These are phyloP conservation scores for Aspergillus asperescens DNA, from an alignment of 495 filamentous ascomycete species.

Conservation along the genomic window DNA sequence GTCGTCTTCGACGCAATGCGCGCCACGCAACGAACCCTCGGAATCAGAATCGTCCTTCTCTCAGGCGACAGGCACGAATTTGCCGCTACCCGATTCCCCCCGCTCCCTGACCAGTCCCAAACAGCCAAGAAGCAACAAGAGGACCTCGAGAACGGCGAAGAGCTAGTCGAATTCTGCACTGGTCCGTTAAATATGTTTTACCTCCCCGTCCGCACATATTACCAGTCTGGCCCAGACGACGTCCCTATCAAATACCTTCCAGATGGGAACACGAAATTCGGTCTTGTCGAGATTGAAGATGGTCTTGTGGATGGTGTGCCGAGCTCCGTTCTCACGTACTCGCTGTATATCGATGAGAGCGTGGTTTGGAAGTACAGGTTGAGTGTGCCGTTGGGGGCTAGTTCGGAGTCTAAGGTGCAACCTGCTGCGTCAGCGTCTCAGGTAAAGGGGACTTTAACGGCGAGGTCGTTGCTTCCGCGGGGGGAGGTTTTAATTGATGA, in stretches of 20 bases:
- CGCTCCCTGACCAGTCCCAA: conserved; percentile 39
- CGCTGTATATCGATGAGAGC: conserved; percentile 73
- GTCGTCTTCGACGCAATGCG: conserved; percentile 86
- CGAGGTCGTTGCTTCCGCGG: conserved; percentile 14
- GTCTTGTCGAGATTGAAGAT: conserved; percentile 75
- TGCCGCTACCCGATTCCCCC: conserved; percentile 82
- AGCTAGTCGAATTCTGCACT: conserved; percentile 81
- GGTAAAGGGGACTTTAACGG: background rate
- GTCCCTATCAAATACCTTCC: conserved; percentile 80
- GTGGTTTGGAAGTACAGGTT: conserved; percentile 66
- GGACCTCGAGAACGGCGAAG: conserved; percentile 27
- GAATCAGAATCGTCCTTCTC: conserved; percentile 74
- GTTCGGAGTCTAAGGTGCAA: background rate
- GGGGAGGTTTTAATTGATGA: conserved; percentile 31
- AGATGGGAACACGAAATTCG: conserved; percentile 85
- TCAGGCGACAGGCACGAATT: conserved; percentile 94
- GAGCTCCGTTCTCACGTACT: conserved; percentile 63
- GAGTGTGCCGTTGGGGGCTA: conserved; percentile 25
- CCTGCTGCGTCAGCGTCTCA: conserved; percentile 12
- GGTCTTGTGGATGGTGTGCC: conserved; percentile 24
- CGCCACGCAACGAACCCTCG: conserved; percentile 61
- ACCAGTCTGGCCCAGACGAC: conserved; percentile 71
- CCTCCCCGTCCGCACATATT: conserved; percentile 76
- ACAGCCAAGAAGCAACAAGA: conserved; percentile 17
- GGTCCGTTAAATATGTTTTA: conserved; percentile 92